Evolutionary conservation across 2,329 filamentous ascomycete genomes (phyloP), one percentile per base, ranked within the genome.

Genomic region (Albifimbria verrucaria): DNA sequence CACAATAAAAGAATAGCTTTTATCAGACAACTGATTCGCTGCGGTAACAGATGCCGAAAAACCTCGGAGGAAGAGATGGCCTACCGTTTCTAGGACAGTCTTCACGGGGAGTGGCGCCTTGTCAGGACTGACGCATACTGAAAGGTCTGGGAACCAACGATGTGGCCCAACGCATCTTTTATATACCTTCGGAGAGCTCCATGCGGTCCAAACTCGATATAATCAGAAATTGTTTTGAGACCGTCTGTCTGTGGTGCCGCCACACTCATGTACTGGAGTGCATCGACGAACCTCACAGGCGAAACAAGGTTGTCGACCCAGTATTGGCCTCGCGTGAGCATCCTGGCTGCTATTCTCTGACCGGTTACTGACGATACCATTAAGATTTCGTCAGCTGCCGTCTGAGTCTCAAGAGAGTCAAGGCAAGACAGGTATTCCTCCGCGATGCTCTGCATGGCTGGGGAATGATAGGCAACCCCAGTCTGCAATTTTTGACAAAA

Each of bases 391-490:
- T 11, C 17, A 24, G 10, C 11, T 24, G 17, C 9, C 43, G 26
- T 32, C 18, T 46, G 21, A 21, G 43, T 5, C 18, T 22, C 43
- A 3, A 58, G 44, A 2, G 47, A 15, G 11, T 39, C 52, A 2
- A 65, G 52, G 1, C 66, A 63, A 2, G 62, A 61, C 3, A 69
- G 58, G 52, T 80, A 79, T 7, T 74, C 69, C 7, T 72, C 69
- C 2, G 76, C 72, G 1, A 79, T 67, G 3, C 69, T 61, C 25
- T 72, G 69, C 77, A 81, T 79, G 48, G 77, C 73, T 41, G 72
- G 69, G 0, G 77, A 81, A 57, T 81, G 78, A 36, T 80, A 81
- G 0, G 77, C 77, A 1, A 73, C 72, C 9, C 75, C 72, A 3
- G 79, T 72, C 20, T 71, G 68, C 1, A 80, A 68, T 2, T 71